Percentiles rank a stretch among this genome's conserved stretches.
phyloP scores from a whole-genome alignment of 495 filamentous ascomycete genomes.

The Articulospora tetracladia region DNA sequence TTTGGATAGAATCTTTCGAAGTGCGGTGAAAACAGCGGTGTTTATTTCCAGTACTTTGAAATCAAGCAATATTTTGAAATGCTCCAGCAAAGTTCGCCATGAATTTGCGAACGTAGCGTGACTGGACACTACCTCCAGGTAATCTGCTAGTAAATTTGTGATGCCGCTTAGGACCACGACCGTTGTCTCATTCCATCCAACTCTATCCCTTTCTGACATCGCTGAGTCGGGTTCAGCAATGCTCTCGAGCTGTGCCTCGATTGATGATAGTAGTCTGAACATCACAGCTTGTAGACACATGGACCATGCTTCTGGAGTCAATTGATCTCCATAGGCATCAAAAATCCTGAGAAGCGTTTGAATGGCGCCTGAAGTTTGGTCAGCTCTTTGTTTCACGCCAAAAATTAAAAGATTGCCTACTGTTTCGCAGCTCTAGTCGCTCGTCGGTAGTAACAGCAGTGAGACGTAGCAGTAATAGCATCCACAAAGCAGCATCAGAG shows the following conservation, averaged over 20 bases:
- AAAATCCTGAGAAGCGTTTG: conserved; percentile 90
- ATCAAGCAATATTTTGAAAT: conserved; percentile 57
- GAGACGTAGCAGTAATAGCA: conserved; percentile 75
- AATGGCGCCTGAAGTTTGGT: conserved; percentile 47
- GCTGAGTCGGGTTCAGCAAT: conserved; percentile 17
- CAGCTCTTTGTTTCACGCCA: conserved; percentile 29
- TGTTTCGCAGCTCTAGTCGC: conserved; percentile 84
- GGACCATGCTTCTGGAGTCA: conserved; percentile 76
- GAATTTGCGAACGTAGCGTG: conserved; percentile 56
- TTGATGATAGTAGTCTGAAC: conserved; percentile 64
- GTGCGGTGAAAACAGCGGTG: conserved; percentile 64
- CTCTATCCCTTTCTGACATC: conserved; percentile 35
- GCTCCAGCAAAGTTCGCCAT: conserved; percentile 66
- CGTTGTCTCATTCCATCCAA: conserved; percentile 73
- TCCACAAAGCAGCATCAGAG: conserved; percentile 69
- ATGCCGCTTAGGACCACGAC: conserved; percentile 69
- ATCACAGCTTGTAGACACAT: conserved; percentile 77
- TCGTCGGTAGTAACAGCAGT: conserved; percentile 72
- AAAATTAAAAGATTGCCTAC: conserved; percentile 36
- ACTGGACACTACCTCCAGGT: conserved; percentile 55
- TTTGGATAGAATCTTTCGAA: conserved; percentile 63
- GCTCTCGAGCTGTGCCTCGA: conserved; percentile 40
- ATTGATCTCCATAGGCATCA: conserved; percentile 79
- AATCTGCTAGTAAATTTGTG: conserved; percentile 62
- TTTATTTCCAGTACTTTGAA: conserved; percentile 63